These are phyloP conservation scores for Ganoderma leucocontextum DNA, from an alignment of 1,284 basidiomycete species.

Conservation along the genomic window DNA sequence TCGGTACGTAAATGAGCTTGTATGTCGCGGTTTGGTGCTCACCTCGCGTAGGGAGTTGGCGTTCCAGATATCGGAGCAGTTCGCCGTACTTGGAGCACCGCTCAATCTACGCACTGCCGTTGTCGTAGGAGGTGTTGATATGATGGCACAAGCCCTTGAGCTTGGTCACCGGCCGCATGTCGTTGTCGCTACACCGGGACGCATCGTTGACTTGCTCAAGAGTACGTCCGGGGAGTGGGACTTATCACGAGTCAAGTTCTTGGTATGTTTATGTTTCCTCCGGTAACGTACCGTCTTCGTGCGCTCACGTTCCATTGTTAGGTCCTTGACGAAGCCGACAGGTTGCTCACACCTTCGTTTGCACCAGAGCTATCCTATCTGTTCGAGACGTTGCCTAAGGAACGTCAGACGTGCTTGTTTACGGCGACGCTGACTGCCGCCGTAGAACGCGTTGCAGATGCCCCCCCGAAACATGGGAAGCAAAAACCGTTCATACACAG, in stretches of 20 bases:
- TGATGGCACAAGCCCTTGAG: constrained; percentile 94
- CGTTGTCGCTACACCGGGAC: constrained; percentile 95
- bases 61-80: constrained; percentile 97
- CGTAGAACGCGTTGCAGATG: constrained; percentile 83
- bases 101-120: constrained; percentile 87
- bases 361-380: constrained; percentile 86
- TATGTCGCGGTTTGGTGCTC: constrained; percentile 6
- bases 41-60: constrained; percentile 81
- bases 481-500: constrained; percentile 89
- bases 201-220: constrained; percentile 91
- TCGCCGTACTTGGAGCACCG: constrained; percentile 88
- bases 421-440: constrained; percentile 94
- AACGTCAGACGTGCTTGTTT: constrained; percentile 95
- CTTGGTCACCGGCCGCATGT: constrained; percentile 90
- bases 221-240: constrained; percentile 87
- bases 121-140: constrained; percentile 98
- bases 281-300: no score
- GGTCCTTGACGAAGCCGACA: constrained; percentile 97
- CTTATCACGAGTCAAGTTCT: constrained; percentile 84
- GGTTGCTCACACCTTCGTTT: constrained; percentile 91
- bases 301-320: constrained; percentile 39
- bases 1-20: constrained; percentile 57
- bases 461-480: constrained; percentile 84
- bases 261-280: constrained; percentile 69
- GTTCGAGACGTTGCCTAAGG: constrained; percentile 81